Base-by-base conservation (phyloP, 1,139 yeast genomes). In the Blastobotrys persicus region DNA sequence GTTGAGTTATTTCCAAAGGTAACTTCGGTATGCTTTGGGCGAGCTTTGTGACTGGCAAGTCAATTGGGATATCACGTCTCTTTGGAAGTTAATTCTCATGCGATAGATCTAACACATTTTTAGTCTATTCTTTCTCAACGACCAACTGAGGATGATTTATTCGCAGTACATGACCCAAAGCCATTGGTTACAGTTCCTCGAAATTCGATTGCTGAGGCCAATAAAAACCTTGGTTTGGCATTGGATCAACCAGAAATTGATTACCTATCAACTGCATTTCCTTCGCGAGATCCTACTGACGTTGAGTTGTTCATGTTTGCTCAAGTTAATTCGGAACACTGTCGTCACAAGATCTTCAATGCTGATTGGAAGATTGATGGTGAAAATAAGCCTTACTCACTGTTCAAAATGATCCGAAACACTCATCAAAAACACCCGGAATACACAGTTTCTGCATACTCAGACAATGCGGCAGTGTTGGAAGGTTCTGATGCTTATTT, bases 221-320 rank as follows among this genome's bases (percentile, higher is more conserved):
- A 94, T 73, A 83, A 80, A 62, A 79, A 81, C 32, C 72, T 92
- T 61, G 98, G 98, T 35, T 76, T 94, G 58, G 98, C 99, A 20
- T 76, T 94, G 59, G 98, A 94, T 67, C 75, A 79, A 54, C 95
- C 96, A 51, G 99, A 94, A 73, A 88, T 92, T 59, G 88, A 86
- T 45, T 94, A 94, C 69, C 79, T 94, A 64, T 77, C 81, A 55
- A 46, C 66, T 12, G 95, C 96, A 1, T 94, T 92, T 72, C 78
- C 92, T 57, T 85, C 88, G 45, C 81, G 98, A 69, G 88, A 91
- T 66, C 98, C 98, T 47, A 92, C 98, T 26, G 98, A 94, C 68
- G 98, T 91, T 20, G 99, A 94, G 70, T 76, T 94, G 58, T 94
- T 94, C 72, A 94, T 94, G 98, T 94, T 94, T 75, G 98, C 98